Conservation (phyloP, 208 protist species). For the Angomonas deanei region DNA sequence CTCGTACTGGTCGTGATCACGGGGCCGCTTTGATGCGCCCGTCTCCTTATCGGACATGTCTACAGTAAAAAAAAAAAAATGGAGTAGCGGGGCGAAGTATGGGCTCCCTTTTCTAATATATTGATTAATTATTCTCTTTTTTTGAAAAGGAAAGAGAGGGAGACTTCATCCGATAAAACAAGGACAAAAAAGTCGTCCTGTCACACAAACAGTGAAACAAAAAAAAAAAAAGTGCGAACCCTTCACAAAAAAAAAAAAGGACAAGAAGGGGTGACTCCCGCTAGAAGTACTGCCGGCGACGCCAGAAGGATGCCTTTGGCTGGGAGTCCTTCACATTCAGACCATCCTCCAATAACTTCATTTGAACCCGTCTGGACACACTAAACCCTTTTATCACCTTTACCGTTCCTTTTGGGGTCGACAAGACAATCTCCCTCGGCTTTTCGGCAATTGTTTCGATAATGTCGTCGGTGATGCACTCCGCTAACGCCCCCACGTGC, state of each 20-base stretch:
- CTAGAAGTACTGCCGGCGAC: background rate
- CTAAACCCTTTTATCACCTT: slow-evolving; percentile 41
- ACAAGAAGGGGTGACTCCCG: background rate
- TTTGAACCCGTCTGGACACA: slow-evolving; percentile 30
- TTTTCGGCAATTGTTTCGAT: slow-evolving; percentile 12
- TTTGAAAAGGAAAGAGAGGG: too few relatives aligned
- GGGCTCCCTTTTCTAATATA: too few relatives aligned
- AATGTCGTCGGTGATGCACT: slow-evolving; percentile 53
- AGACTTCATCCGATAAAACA: too few relatives aligned
- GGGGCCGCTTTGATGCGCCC: background rate
- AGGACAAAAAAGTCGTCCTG: too few relatives aligned
- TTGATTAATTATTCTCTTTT: too few relatives aligned
- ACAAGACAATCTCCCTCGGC: background rate
- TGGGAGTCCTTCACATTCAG: slow-evolving; percentile 22
- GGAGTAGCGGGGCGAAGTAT: too few relatives aligned
- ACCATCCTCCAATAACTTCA: slow-evolving; percentile 34
- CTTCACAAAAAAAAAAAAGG: background rate
- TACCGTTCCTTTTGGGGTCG: slow-evolving; percentile 11
- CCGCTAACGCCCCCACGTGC: slow-evolving; percentile 31
- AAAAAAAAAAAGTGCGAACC: background rate
- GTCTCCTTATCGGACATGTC: background rate
- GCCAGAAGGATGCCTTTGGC: too few relatives aligned
- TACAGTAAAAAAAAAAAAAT: too few relatives aligned
- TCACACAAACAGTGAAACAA: background rate
- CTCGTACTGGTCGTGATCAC: slow-evolving; percentile 27